Percentiles rank a stretch among this genome's conserved stretches.
Conservation (phyloP, 2,329 filamentous ascomycete genomes). For the Colletotrichum sp. region DNA sequence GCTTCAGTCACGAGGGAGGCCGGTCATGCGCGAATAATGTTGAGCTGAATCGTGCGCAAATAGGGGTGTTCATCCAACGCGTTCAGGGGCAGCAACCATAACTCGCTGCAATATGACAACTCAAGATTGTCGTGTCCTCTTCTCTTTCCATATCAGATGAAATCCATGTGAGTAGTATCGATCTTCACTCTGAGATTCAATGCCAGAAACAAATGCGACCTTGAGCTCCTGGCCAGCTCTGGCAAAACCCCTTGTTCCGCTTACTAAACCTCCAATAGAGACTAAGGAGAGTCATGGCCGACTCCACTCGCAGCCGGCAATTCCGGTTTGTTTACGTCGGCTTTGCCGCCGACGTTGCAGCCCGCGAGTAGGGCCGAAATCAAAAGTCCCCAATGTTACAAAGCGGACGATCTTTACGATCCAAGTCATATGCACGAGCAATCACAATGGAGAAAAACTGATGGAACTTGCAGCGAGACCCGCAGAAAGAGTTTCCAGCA, state of each 20-base stretch:
- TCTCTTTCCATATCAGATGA: background rate
- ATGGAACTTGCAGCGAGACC: background rate
- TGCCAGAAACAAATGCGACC: background rate
- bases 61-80: background rate
- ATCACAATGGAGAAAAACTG: background rate
- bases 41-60: background rate
- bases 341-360: background rate
- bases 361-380: background rate
- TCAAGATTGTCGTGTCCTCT: background rate
- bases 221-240: background rate
- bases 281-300: background rate
- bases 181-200: background rate
- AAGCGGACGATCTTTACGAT: background rate
- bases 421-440: background rate
- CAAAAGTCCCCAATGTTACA: background rate
- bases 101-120: background rate
- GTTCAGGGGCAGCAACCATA: background rate
- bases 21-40: background rate
- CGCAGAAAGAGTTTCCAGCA: background rate
- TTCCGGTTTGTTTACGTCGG: constrained; percentile 4
- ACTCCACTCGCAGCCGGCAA: background rate
- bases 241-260: background rate
- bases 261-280: background rate
- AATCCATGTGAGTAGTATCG: background rate
- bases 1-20: background rate